These are phyloP conservation scores for Hericium alpestre DNA, from an alignment of 768 basidiomycete species.

Conservation along the genomic window DNA sequence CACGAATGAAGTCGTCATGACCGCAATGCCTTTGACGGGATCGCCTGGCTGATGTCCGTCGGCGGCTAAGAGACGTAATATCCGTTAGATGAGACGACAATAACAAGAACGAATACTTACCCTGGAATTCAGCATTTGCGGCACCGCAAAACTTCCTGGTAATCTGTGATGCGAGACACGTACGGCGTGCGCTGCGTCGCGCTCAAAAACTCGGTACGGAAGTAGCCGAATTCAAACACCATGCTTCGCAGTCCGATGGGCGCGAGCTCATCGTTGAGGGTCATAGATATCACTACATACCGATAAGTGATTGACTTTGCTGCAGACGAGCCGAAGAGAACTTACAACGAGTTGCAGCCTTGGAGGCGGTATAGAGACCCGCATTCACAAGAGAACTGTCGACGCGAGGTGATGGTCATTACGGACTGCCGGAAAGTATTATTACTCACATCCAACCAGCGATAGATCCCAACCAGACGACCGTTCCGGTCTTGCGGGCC, in stretches of 20 bases:
- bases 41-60: neutral
- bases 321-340: neutral
- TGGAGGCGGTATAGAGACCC: neutral
- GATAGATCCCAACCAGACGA: slow-evolving; percentile 11
- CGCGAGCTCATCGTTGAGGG: slow-evolving; percentile 10
- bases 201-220: slow-evolving; percentile 25
- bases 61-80: neutral
- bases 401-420: no score
- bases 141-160: no score
- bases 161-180: slow-evolving; percentile 22
- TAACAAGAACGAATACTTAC: no score
- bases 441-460: slow-evolving; percentile 2
- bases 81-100: no score
- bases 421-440: neutral
- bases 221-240: slow-evolving; percentile 31
- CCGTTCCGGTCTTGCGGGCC: slow-evolving; percentile 10
- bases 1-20: neutral
- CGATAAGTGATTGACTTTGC: no score
- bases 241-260: slow-evolving; percentile 26
- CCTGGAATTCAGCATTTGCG: no score
- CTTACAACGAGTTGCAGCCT: neutral
- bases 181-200: slow-evolving; percentile 10
- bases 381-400: no score
- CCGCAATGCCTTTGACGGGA: neutral
- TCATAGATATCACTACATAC: slow-evolving; percentile 6